Evolutionary conservation across 139 green algal species (phyloP).

Genomic region (Picochlorum sp.): DNA sequence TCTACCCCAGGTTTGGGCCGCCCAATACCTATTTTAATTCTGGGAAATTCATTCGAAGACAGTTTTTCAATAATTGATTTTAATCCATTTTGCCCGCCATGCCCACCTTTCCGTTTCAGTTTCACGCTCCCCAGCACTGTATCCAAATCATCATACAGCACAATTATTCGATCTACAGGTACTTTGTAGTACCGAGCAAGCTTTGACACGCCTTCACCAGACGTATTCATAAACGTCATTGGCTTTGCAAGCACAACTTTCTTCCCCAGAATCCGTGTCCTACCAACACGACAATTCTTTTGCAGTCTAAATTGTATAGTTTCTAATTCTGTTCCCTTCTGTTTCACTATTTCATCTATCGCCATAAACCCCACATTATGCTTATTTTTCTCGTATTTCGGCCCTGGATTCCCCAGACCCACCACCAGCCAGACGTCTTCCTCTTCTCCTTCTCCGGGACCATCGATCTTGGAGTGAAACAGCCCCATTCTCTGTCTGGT

Average conservation of each 20-base stretch:
- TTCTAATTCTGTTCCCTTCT: constrained; percentile 42
- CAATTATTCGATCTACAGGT: constrained; percentile 38
- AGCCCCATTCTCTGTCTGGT: not conserved
- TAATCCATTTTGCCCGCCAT: constrained; percentile 93
- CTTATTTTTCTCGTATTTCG: constrained; percentile 54
- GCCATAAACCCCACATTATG: constrained; percentile 86
- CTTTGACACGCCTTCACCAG: constrained; percentile 59
- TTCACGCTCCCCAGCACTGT: constrained; percentile 34
- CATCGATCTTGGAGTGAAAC: not conserved
- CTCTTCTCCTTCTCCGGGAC: not conserved
- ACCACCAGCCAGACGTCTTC: constrained; percentile 46
- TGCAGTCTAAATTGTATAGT: no score
- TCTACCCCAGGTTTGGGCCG: constrained; percentile 40
- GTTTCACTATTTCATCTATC: constrained; percentile 54
- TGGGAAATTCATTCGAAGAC: constrained; percentile 51
- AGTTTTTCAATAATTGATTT: constrained; percentile 69
- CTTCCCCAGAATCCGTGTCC: constrained; percentile 24
- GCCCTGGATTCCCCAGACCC: constrained; percentile 69
- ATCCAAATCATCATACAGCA: constrained; percentile 86
- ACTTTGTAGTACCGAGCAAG: constrained; percentile 68
- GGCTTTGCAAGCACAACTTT: constrained; percentile 74
- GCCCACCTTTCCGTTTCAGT: constrained; percentile 63
- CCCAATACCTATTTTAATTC: constrained; percentile 74
- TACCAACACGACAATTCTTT: constrained; percentile 52
- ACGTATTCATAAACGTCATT: constrained; percentile 87